phyloP scores from a whole-genome alignment of 768 basidiomycete genomes.

The Scleroderma bovista region DNA sequence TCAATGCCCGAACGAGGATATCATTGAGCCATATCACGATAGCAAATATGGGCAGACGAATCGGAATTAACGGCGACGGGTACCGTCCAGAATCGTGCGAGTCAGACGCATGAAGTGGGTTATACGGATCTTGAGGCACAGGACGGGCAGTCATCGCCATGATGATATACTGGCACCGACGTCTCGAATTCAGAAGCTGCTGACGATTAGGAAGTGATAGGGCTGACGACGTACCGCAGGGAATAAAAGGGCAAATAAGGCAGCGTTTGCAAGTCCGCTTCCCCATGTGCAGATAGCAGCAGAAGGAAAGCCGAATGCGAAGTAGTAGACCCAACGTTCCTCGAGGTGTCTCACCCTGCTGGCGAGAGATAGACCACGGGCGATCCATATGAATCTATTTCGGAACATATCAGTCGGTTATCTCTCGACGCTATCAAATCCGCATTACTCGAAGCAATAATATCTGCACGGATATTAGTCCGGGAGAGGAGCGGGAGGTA shows the following conservation, averaged over 20 bases:
- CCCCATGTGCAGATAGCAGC: constrained; percentile 70
- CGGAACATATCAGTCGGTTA: constrained; percentile 11
- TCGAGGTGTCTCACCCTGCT: constrained; percentile 69
- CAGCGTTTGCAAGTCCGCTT: constrained; percentile 72
- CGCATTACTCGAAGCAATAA: constrained; percentile 77
- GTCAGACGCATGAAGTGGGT: constrained; percentile 38
- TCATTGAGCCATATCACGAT: constrained; percentile 74
- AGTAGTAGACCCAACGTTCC: constrained; percentile 86
- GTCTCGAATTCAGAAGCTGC: constrained; percentile 2
- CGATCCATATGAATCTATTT: constrained; percentile 70
- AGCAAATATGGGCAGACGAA: constrained; percentile 73
- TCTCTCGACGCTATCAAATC: constrained; percentile 2
- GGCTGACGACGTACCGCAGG: constrained; percentile 55
- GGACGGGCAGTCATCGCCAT: constrained; percentile 79
- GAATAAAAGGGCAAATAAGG: constrained; percentile 76
- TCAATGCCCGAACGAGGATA: constrained; percentile 55
- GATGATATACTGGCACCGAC: constrained; percentile 67
- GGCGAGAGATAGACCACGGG: constrained; percentile 65
- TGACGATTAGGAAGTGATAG: neutral
- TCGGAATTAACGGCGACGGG: constrained; percentile 74
- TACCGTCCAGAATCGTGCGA: constrained; percentile 45
- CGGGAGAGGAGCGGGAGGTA: neutral
- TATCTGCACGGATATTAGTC: constrained; percentile 44
- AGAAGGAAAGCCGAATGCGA: constrained; percentile 79
- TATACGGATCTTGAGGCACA: constrained; percentile 70